Evolutionary conservation across 1,284 basidiomycete species (phyloP).

Genomic region (Nidula niveotomentosa): DNA sequence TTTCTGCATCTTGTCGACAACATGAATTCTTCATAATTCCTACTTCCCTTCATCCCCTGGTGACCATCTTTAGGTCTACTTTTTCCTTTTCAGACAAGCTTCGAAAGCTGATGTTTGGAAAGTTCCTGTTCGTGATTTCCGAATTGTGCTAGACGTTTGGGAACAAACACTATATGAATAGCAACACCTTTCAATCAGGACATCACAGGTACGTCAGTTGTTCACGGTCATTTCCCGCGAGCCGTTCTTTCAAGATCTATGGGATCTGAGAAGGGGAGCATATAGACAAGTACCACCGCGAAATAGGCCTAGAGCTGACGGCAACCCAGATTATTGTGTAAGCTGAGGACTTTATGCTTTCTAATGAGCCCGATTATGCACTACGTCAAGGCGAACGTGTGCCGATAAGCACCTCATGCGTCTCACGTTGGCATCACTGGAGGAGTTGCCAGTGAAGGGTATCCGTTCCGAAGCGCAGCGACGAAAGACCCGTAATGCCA

Average conservation of each 20-base stretch:
- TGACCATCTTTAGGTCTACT: not conserved
- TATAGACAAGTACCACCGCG: too few relatives aligned
- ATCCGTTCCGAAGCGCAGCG: too few relatives aligned
- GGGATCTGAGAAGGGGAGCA: not conserved
- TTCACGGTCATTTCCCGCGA: not conserved
- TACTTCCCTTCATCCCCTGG: not conserved
- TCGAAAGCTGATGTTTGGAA: not conserved
- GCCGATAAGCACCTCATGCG: too few relatives aligned
- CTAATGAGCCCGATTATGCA: too few relatives aligned
- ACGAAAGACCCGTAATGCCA: too few relatives aligned
- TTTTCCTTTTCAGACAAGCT: not conserved
- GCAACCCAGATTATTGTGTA: too few relatives aligned
- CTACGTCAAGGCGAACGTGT: too few relatives aligned
- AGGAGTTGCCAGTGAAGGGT: too few relatives aligned
- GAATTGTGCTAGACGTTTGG: not conserved
- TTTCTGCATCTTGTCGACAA: not conserved
- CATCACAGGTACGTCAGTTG: not conserved
- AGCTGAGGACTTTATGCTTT: too few relatives aligned
- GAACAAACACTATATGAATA: not conserved
- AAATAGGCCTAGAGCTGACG: too few relatives aligned
- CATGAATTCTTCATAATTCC: not conserved
- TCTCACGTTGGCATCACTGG: too few relatives aligned
- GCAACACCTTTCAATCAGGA: not conserved
- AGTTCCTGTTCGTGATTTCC: not conserved
- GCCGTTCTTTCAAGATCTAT: not conserved